These are phyloP conservation scores for Microstegium vimineum DNA, from an alignment of 176 grass and related monocot genomes.

Conservation along the genomic window DNA sequence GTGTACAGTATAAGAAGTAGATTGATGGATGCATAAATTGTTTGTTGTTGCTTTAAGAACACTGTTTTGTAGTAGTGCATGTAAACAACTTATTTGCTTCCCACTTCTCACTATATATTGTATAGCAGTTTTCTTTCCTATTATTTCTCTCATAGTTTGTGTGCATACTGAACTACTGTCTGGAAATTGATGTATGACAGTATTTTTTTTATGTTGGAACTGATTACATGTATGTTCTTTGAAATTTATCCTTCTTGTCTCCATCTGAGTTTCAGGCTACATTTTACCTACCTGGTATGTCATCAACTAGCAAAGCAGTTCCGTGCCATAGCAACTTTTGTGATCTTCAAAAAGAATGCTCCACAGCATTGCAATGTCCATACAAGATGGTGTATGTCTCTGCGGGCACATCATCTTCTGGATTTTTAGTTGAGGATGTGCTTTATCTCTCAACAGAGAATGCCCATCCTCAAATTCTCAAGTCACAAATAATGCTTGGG, in stretches of 20 bases:
- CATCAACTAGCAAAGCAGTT: slow-evolving; percentile 67
- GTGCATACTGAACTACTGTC: background rate
- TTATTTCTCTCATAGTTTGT: background rate
- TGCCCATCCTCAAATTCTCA: slow-evolving; percentile 39
- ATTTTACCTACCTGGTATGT: slow-evolving; percentile 57
- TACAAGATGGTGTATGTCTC: slow-evolving; percentile 73
- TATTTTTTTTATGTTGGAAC: background rate
- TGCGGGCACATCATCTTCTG: slow-evolving; percentile 65
- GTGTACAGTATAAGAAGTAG: background rate
- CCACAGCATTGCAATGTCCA: slow-evolving; percentile 46
- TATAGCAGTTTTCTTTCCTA: background rate
- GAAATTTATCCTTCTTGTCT: background rate
- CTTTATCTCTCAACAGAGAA: slow-evolving; percentile 69
- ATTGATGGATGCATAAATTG: too few species aligned
- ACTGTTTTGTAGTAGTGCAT: too few species aligned
- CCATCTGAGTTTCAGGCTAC: slow-evolving; percentile 34
- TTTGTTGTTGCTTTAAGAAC: too few species aligned
- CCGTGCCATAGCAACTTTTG: slow-evolving; percentile 59
- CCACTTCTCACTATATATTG: too few species aligned
- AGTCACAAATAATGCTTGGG: slow-evolving; percentile 72
- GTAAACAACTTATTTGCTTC: too few species aligned
- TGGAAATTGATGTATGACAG: background rate
- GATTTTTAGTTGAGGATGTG: slow-evolving; percentile 68
- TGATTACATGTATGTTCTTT: background rate
- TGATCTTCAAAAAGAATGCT: slow-evolving; percentile 55